These are phyloP conservation scores for Mercurialis annua DNA, from an alignment of 345 rosid genomes.

Conservation along the genomic window DNA sequence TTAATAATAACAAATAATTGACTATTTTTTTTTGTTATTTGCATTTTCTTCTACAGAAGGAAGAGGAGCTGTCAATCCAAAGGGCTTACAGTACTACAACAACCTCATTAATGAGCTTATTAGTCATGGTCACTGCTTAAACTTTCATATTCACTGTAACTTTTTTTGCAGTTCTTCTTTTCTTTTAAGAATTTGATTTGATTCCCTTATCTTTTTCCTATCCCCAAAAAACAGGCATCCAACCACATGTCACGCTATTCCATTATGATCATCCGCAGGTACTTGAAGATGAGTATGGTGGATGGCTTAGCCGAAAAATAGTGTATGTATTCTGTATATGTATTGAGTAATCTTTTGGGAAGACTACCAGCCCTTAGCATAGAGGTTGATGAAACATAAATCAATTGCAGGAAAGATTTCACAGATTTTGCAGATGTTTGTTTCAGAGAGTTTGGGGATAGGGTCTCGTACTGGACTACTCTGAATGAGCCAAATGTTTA, in stretches of 20 bases:
- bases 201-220: not conserved
- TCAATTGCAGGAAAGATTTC: conserved; percentile 65
- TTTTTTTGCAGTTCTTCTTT: not conserved
- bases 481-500: conserved; percentile 59
- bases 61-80: conserved; percentile 55
- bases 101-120: conserved; percentile 48
- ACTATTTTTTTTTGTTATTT: not conserved
- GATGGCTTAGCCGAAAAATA: conserved; percentile 54
- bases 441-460: conserved; percentile 70
- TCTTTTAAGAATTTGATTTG: not conserved
- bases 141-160: not conserved
- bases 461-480: conserved; percentile 62
- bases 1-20: too few relatives aligned
- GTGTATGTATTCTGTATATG: conserved; percentile 32
- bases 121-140: conserved; percentile 35
- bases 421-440: conserved; percentile 67
- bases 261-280: conserved; percentile 62
- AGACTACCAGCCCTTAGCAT: not conserved
- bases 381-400: not conserved
- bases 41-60: conserved; percentile 40
- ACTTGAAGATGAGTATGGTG: conserved; percentile 71
- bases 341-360: not conserved
- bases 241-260: conserved; percentile 54
- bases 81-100: conserved; percentile 57
- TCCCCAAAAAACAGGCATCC: conserved; percentile 45